These are phyloP conservation scores for Yarrowia sp. DNA, from an alignment of 805 yeast species.

Conservation along the genomic window DNA sequence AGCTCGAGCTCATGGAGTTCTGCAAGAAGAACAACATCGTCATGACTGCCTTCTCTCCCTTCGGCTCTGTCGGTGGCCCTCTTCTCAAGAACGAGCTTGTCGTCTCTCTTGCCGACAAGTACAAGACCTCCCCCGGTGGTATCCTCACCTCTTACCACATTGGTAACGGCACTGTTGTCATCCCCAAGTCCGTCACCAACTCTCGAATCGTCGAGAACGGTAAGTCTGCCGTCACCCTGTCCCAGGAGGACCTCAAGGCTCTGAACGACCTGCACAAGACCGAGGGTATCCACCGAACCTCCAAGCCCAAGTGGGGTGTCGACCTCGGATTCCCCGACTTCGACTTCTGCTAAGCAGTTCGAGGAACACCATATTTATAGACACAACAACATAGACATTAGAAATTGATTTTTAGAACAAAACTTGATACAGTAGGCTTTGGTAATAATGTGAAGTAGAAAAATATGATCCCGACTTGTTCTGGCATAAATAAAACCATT, in stretches of 20 bases:
- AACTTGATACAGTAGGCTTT: not conserved
- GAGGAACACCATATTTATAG: conserved; percentile 6
- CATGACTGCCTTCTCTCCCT: conserved; percentile 74
- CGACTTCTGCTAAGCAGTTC: conserved; percentile 20
- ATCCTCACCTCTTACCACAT: conserved; percentile 64
- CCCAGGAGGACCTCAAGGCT: conserved; percentile 44
- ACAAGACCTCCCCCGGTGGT: conserved; percentile 53
- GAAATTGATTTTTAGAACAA: conserved; percentile 3
- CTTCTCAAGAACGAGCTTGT: conserved; percentile 52
- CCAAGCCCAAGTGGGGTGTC: conserved; percentile 37
- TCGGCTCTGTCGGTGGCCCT: conserved; percentile 66
- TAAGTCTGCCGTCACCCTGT: conserved; percentile 42
- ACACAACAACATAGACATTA: conserved; percentile 9
- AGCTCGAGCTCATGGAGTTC: conserved; percentile 54
- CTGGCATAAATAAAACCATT: too few species aligned
- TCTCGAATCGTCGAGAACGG: conserved; percentile 52
- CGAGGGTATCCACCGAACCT: conserved; percentile 34
- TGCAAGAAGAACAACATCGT: conserved; percentile 53
- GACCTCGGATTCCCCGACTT: conserved; percentile 34
- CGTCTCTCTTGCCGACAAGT: conserved; percentile 54
- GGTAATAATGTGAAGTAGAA: not conserved
- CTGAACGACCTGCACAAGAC: conserved; percentile 38
- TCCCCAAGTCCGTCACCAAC: conserved; percentile 72
- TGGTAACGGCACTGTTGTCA: conserved; percentile 55
- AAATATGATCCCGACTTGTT: not conserved